Conservation (phyloP, 805 yeast species). For the Cyberlindnera mississippiensis region DNA sequence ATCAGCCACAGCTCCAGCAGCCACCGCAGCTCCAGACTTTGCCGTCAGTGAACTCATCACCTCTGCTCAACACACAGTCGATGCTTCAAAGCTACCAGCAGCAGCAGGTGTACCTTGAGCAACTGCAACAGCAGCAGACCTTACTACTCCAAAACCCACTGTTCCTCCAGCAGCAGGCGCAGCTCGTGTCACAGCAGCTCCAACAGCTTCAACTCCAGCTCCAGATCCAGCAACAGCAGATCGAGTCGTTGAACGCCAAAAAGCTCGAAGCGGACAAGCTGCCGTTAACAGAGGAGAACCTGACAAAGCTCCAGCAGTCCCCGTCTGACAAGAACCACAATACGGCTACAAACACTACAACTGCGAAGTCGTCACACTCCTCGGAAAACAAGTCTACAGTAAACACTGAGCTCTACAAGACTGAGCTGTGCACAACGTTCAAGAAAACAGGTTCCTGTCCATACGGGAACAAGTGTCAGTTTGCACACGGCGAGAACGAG, state of each 20-base stretch:
- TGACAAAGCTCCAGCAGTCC: constrained; percentile 18
- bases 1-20: constrained; percentile 3
- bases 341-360: not conserved
- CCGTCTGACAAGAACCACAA: constrained; percentile 6
- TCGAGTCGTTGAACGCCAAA: constrained; percentile 26
- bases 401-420: constrained; percentile 74
- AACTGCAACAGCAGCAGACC: constrained; percentile 19
- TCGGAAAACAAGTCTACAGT: constrained; percentile 12
- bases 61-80: constrained; percentile 13
- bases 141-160: constrained; percentile 22
- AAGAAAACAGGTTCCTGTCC: constrained; percentile 72
- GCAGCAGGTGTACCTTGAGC: constrained; percentile 22
- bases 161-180: constrained; percentile 26
- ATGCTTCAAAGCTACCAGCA: constrained; percentile 21
- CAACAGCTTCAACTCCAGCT: constrained; percentile 28
- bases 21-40: not conserved
- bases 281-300: constrained; percentile 25
- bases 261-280: constrained; percentile 14
- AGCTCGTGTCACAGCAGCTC: constrained; percentile 23
- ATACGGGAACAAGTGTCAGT: constrained; percentile 88
- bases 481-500: constrained; percentile 86
- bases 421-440: constrained; percentile 83
- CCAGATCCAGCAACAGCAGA: constrained; percentile 28
- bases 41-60: constrained; percentile 2
- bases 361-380: constrained; percentile 9